Percentiles rank a stretch among this genome's conserved stretches.
Conservation (phyloP, 176 grass and related monocot genomes). For the Triticum aestivum region IWGSC_CS_RefSeq_v2.1 NC_057811.1:116769803-116770302, state of each 20-base stretch:
- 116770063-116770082: background rate
- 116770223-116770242: background rate
- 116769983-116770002: slow-evolving; percentile 64
- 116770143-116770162: slow-evolving; percentile 40
- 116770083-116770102: slow-evolving; percentile 68
- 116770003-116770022: slow-evolving; percentile 40
- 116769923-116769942: slow-evolving; percentile 63
- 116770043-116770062: background rate
- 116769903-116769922: background rate
- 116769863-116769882: background rate
- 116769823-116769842: slow-evolving; percentile 65
- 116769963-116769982: slow-evolving; percentile 69
- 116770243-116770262: background rate
- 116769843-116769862: slow-evolving; percentile 45
- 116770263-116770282: slow-evolving; percentile 84
- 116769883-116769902: background rate
- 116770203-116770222: background rate
- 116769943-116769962: slow-evolving; percentile 41
- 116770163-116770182: slow-evolving; percentile 58
- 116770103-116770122: slow-evolving; percentile 79
- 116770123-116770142: slow-evolving; percentile 88
- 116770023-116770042: background rate
- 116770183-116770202: slow-evolving; percentile 24
- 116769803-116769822: slow-evolving; percentile 63
- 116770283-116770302: slow-evolving; percentile 74